Evolutionary conservation across 2,329 filamentous ascomycete genomes (phyloP).

Genomic region (Aspergillus fumigatus): DNA sequence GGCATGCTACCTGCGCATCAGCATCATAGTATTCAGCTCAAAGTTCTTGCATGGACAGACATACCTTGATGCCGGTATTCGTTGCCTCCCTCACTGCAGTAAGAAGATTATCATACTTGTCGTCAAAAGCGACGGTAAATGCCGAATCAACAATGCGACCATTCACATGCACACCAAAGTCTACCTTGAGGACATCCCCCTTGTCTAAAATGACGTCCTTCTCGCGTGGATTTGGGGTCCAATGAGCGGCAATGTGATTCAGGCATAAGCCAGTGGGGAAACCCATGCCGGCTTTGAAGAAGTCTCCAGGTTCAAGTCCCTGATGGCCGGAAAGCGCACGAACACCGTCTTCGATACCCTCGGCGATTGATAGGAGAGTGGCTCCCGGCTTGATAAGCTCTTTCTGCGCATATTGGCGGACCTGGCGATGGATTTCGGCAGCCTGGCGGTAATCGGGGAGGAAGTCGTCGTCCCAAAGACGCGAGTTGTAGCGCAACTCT

Average conservation of each 20-base stretch:
- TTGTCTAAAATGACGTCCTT: slow-evolving; percentile 67
- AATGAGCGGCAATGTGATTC: slow-evolving; percentile 54
- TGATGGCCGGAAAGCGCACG: slow-evolving; percentile 48
- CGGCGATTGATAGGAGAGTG: slow-evolving; percentile 47
- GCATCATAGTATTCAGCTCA: background rate
- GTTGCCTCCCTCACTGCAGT: slow-evolving; percentile 52
- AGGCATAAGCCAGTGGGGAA: slow-evolving; percentile 54
- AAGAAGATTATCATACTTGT: slow-evolving; percentile 69
- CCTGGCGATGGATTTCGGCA: slow-evolving; percentile 54
- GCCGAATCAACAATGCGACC: slow-evolving; percentile 77
- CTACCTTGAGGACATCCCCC: slow-evolving; percentile 76
- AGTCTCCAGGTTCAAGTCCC: slow-evolving; percentile 50
- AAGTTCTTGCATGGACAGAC: background rate
- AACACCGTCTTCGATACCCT: slow-evolving; percentile 53
- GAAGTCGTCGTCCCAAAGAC: slow-evolving; percentile 45
- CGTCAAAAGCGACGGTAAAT: slow-evolving; percentile 73
- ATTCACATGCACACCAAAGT: slow-evolving; percentile 77
- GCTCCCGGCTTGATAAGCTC: slow-evolving; percentile 47
- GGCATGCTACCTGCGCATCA: slow-evolving; percentile 35
- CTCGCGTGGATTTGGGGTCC: slow-evolving; percentile 53
- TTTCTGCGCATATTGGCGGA: slow-evolving; percentile 47
- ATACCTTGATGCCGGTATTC: slow-evolving; percentile 50
- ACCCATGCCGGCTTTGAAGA: slow-evolving; percentile 49
- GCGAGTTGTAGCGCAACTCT: slow-evolving; percentile 42
- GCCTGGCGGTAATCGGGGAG: slow-evolving; percentile 53